Conservation (phyloP, 192 early-diverging fungal genomes). For the Umbelopsis isabellina region DNA sequence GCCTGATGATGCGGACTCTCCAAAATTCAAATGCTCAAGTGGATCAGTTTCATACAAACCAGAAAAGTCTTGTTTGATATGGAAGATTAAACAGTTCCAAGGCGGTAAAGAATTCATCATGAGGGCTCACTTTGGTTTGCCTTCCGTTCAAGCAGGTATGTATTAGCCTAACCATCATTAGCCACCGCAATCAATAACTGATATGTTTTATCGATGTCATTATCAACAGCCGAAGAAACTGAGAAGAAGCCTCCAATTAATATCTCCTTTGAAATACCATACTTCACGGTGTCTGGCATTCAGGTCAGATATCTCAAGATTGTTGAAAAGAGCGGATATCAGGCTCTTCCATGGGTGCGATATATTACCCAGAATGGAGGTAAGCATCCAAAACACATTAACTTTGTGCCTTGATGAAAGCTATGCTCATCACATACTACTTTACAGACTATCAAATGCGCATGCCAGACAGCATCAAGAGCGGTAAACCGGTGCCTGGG, state of each 20-base stretch:
- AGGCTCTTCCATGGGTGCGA: conserved; percentile 87
- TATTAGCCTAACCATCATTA: not conserved
- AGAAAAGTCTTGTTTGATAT: conserved; percentile 91
- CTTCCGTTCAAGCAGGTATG: conserved; percentile 76
- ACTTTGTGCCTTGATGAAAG: not conserved
- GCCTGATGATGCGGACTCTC: conserved; percentile 95
- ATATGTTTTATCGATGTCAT: not conserved
- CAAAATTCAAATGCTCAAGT: conserved; percentile 91
- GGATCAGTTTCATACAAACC: conserved; percentile 93
- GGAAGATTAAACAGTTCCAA: conserved; percentile 99
- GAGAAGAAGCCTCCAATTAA: conserved; percentile 83
- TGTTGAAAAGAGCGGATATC: conserved; percentile 87
- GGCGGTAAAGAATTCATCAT: conserved; percentile 97
- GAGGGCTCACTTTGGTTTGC: conserved; percentile 84
- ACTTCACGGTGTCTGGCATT: conserved; percentile 89
- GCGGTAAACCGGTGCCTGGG: conserved; percentile 48
- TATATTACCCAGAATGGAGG: conserved; percentile 88
- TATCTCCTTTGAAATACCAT: conserved; percentile 89
- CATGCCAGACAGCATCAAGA: conserved; percentile 85
- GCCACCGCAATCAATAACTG: not conserved
- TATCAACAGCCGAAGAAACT: conserved; percentile 65
- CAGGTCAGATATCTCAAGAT: conserved; percentile 92
- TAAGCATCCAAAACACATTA: conserved; percentile 17
- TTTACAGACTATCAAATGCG: conserved; percentile 90
- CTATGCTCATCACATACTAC: not conserved